Base-by-base conservation (phyloP, 257 asterid genomes). In the Solanum lignicaule region DNA sequence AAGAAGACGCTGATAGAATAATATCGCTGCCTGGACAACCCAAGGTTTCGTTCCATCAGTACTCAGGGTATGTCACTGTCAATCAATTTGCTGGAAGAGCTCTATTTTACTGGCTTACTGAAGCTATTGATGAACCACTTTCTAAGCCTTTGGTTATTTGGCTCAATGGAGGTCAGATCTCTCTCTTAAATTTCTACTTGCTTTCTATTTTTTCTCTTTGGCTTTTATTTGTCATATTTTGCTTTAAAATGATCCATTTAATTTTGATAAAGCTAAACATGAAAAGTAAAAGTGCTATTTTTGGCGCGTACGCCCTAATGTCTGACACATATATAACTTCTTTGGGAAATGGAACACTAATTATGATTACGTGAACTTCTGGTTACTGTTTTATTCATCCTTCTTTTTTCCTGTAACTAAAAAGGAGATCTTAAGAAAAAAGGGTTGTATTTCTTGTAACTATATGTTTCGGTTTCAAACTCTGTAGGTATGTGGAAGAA, bases 51-150 rank as follows among this genome's bases (percentile, higher is more conserved):
- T 96, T 96, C 72, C 91, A 90, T 38, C 99, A 96, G 87, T 96
- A 92, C 73, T 95, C 99, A 60, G 99, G 99, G 58, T 96, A 96
- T 46, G 98, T 96, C 65, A 94, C 98, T 14, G 99, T 95, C 87
- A 87, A 93, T 33, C 89, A 93, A 86, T 90, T 65, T 60, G 98
- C 98, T 43, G 98, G 97, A 39, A 90, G 99, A 88, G 98, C 98
- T 71, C 96, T 96, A 89, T 96, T 96, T 66, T 96, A 96, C 76
- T 96, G 98, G 98, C 96, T 96, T 1, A 94, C 98, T 2, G 99
- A 96, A 87, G 98, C 99, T 12, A 88, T 31, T 48, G 73, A 92
- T 62, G 74, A 91, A 1, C 95, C 98, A 83, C 71, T 74, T 2
- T 72, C 94, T 0, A 94, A 90, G 86, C 98, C 99, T 6, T 93